Conservation (phyloP, 495 filamentous ascomycete species). For the Penicillium taxi region DNA sequence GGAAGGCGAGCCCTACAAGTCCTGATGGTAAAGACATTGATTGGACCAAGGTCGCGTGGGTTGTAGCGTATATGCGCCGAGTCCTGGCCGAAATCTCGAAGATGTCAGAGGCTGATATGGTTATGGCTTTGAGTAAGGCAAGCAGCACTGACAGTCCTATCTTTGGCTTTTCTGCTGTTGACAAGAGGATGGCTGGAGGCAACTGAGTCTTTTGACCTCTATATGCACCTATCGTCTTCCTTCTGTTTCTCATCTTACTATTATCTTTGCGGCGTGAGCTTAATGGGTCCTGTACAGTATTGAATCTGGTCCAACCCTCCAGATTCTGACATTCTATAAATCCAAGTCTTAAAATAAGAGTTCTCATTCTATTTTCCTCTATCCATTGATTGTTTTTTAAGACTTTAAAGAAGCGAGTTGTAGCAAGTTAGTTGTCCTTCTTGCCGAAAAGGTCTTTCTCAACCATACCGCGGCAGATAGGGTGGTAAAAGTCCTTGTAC, state of each 20-base stretch:
- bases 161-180: constrained; percentile 29
- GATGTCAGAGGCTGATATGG: constrained; percentile 51
- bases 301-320: constrained; percentile 6
- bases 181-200: constrained; percentile 28
- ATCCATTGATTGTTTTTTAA: neutral
- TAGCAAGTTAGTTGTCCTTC: constrained; percentile 21
- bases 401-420: too few species aligned
- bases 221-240: neutral
- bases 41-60: constrained; percentile 56
- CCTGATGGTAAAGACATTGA: constrained; percentile 53
- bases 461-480: constrained; percentile 76
- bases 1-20: constrained; percentile 50
- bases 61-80: constrained; percentile 73
- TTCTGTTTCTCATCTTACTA: constrained; percentile 3
- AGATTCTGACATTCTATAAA: constrained; percentile 3
- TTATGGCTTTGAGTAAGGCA: constrained; percentile 25
- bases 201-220: constrained; percentile 13
- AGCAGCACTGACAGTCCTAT: constrained; percentile 18
- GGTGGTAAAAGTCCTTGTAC: constrained; percentile 88
- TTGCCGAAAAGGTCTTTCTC: constrained; percentile 70
- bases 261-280: constrained; percentile 3
- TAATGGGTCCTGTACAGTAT: constrained; percentile 22
- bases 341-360: neutral
- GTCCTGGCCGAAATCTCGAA: constrained; percentile 54
- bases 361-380: constrained; percentile 1